Percentiles rank a stretch among this genome's conserved stretches.
phyloP scores from a whole-genome alignment of 1,139 yeast species.

The Meyerozyma elateridarum region DNA sequence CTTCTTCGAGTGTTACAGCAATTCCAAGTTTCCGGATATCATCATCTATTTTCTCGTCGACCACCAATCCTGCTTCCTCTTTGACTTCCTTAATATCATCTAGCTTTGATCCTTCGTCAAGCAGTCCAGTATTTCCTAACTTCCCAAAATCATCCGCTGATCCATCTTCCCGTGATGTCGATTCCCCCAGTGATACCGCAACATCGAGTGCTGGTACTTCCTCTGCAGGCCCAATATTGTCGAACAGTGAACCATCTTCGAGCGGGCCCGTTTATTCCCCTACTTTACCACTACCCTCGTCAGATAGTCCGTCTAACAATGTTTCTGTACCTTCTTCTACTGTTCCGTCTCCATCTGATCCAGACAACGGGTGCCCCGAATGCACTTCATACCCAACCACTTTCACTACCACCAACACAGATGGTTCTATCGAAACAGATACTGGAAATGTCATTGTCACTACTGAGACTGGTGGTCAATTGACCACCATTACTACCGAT shows the following conservation, averaged over 20 bases:
- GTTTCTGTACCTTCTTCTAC: too few species aligned
- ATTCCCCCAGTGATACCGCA: conserved; percentile 4
- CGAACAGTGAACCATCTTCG: too few species aligned
- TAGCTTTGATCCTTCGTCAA: too few species aligned
- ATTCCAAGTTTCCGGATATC: too few species aligned
- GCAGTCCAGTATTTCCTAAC: too few species aligned
- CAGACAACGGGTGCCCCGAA: not conserved
- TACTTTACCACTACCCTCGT: not conserved
- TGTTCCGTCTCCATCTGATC: conserved; percentile 1
- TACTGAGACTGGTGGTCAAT: conserved; percentile 3
- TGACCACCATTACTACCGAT: conserved; percentile 2
- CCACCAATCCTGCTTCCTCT: too few species aligned
- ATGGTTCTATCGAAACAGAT: conserved; percentile 4
- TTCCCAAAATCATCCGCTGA: too few species aligned
- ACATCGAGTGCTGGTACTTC: not conserved
- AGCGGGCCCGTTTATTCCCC: not conserved
- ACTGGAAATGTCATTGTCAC: conserved; percentile 4
- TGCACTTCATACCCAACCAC: conserved; percentile 4
- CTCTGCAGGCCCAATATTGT: not conserved
- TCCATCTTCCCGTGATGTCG: not conserved
- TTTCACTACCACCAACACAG: conserved; percentile 4
- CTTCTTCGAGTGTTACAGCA: too few species aligned
- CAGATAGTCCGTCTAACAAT: conserved; percentile 5
- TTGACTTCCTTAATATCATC: too few species aligned
- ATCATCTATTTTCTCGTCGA: too few species aligned